Base-by-base conservation (phyloP, 306 rosid species). In the Casuarina cunninghamiana region DNA sequence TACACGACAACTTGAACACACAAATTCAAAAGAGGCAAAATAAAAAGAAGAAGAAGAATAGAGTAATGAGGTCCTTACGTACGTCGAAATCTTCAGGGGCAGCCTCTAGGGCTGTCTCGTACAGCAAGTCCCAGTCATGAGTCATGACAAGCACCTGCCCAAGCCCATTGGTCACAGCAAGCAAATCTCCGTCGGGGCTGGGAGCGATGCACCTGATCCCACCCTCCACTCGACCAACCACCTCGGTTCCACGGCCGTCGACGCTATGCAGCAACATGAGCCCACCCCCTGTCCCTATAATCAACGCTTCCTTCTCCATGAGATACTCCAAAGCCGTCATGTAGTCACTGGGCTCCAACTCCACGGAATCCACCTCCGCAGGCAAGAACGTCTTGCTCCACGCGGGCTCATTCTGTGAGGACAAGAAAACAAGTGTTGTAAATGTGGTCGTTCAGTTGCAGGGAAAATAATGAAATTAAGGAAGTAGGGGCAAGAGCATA, bases 131-230 rank as follows among this genome's bases (percentile, higher is more conserved):
- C 99, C 97, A 95, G 81, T 95, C 99, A 69, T 79, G 91, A 51
- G 96, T 93, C 97, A 95, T 93, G 6, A 95, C 86, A 71, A 95
- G 80, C 54, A 91, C 79, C 87, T 88, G 94, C 49, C 87, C 90
- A 38, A 85, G 82, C 38, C 96, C 94, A 43, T 93, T 86, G 45
- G 82, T 67, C 2, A 90, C 76, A 39, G 88, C 89, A 7, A 93
- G 80, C 43, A 95, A 77, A 80, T 95, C 99, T 19, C 99, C 99
- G 75, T 95, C 99, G 0, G 99, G 99, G 42, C 99, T 93, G 35
- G 93, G 97, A 9, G 98, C 84, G 19, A 95, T 81, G 16, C 90
- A 83, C 72, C 84, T 90, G 17, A 95, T 91, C 10, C 96, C 97
- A 42, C 97, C 99, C 42, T 95, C 89, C 38, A 95, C 89, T 35